Conservation (phyloP, 257 asterid genomes). For the Henckelia pumila region DNA sequence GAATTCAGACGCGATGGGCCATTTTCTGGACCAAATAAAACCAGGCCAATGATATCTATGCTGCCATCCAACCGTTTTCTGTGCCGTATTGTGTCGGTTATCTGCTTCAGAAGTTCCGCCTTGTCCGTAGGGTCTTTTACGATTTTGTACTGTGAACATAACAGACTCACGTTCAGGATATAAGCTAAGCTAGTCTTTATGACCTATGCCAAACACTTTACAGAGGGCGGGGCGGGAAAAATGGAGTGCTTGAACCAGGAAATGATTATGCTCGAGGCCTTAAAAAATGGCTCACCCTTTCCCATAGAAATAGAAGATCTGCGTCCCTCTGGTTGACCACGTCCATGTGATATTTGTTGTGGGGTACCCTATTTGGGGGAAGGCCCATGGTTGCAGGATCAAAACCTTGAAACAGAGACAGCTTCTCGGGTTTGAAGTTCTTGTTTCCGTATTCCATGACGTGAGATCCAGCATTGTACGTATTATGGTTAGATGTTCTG, state of each 20-base stretch:
- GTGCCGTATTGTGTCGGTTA: slow-evolving; percentile 47
- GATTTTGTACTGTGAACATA: slow-evolving; percentile 44
- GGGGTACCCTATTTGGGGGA: slow-evolving; percentile 44
- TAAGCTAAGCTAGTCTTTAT: not conserved
- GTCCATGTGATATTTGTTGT: slow-evolving; percentile 30
- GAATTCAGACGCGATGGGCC: slow-evolving; percentile 42
- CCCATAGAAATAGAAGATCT: slow-evolving; percentile 69
- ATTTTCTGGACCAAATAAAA: slow-evolving; percentile 61
- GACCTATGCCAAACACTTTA: too few species aligned
- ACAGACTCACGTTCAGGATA: not conserved
- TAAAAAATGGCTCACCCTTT: slow-evolving; percentile 42
- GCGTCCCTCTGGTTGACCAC: slow-evolving; percentile 87
- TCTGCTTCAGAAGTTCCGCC: slow-evolving; percentile 43
- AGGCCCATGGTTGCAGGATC: slow-evolving; percentile 67
- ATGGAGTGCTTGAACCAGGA: not conserved
- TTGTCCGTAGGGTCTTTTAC: slow-evolving; percentile 37
- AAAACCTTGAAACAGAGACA: slow-evolving; percentile 71
- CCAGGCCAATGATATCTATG: slow-evolving; percentile 46
- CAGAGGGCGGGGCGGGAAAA: too few species aligned
- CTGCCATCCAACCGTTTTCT: slow-evolving; percentile 65
- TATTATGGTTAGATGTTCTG: slow-evolving; percentile 69
- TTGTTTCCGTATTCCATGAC: slow-evolving; percentile 89
- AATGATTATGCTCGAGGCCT: not conserved
- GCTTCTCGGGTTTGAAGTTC: slow-evolving; percentile 57
- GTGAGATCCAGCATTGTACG: slow-evolving; percentile 69